Evolutionary conservation across 345 rosid genomes (phyloP), one percentile per base, ranked within the genome.

Genomic region (Sonneratia caseolaris): DNA sequence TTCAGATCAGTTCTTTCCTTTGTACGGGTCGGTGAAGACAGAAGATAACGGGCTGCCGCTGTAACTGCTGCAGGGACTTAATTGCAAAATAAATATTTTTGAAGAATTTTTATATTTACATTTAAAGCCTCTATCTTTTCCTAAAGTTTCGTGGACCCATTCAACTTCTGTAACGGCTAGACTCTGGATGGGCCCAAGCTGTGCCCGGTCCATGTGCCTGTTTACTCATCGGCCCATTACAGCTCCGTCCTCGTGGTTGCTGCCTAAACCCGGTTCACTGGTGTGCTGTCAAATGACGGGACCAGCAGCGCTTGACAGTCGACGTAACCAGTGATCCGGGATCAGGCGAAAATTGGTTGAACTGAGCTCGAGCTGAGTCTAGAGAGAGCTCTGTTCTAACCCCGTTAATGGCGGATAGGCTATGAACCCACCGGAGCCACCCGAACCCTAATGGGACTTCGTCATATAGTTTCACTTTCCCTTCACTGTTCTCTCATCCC

Each of bases 401-500:
- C 32, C 43, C 2, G 64, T 57, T 35, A 57, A 57, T 57, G 64
- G 64, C 64, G 64, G 64, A 57, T 57, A 57, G 64, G 64, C 64
- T 57, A 57, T 57, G 9, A n/a, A 56, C 62, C 32, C 11, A 19
- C 62, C 22, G 27, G 32, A 59, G 64, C 35, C 32, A 59, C 32
- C 64, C 11, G 64, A 59, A 22, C 64, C 64, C 64, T 40, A 67
- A 67, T 67, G 70, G 70, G 70, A 32, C 72, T 32, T 19, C 32
- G 71, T 49, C 66, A 38, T 27, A 45, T 53, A 37, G n/a, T 18
- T 4, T 53, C 68, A 21, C 49, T 45, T 37, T n/a, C 69, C n/a
- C 72, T 76, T 6, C 74, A 70, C 68, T 68, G 70, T 64, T 16
- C 78, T 59, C 37, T 49, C 10, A 45, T 81, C 49, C 70, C 18